These are phyloP conservation scores for Narthecium ossifragum DNA, from an alignment of 106 monocot species.

Conservation along the genomic window DNA sequence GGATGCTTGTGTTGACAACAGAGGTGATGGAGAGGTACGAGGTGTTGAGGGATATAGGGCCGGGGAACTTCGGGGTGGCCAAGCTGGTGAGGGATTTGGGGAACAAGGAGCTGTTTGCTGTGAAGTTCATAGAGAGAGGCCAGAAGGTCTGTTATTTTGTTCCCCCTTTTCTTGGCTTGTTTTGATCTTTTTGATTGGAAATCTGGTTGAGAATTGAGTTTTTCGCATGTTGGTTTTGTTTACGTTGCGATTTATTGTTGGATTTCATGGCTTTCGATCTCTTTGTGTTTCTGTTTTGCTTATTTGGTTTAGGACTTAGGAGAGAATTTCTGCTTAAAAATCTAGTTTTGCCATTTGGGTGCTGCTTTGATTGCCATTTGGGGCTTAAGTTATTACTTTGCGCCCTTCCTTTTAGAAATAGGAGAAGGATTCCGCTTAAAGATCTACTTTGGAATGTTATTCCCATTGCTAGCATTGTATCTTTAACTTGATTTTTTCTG, in stretches of 20 bases:
- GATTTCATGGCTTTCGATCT: background rate
- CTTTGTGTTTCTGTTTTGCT: background rate
- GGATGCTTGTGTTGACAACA: too few species aligned
- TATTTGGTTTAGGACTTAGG: slow-evolving; percentile 3
- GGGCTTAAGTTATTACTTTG: too few species aligned
- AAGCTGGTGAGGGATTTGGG: slow-evolving; percentile 30
- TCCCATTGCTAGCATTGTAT: background rate
- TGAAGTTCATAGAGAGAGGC: slow-evolving; percentile 42
- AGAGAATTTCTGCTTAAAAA: slow-evolving; percentile 5
- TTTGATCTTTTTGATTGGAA: background rate
- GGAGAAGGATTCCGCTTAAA: background rate
- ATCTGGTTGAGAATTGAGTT: too few species aligned
- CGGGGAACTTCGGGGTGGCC: slow-evolving; percentile 39
- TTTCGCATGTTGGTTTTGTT: background rate
- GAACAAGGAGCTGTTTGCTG: slow-evolving; percentile 30
- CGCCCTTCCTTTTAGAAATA: background rate
- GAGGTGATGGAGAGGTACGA: slow-evolving; percentile 42
- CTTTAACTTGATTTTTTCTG: background rate
- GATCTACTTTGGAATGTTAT: background rate
- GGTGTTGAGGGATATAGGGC: slow-evolving; percentile 32
- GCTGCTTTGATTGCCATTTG: background rate
- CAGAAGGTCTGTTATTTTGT: slow-evolving; percentile 18
- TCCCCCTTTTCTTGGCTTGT: background rate
- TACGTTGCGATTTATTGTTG: background rate
- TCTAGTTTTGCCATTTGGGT: background rate